Percentiles rank a stretch among this genome's conserved stretches.
phyloP scores from a whole-genome alignment of 306 rosid species.

The Inga leiocalycina region DNA sequence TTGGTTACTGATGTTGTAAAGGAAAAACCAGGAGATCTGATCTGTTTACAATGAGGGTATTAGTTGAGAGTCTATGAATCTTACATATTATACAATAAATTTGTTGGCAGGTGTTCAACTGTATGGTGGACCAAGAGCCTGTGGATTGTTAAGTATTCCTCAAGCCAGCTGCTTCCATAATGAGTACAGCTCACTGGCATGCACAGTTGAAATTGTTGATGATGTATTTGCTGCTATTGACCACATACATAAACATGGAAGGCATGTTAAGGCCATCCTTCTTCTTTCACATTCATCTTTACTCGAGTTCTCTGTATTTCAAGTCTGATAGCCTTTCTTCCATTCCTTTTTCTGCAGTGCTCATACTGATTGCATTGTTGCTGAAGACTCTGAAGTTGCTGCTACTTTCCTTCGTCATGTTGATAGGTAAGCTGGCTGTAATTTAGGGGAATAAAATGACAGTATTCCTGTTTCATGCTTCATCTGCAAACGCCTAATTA shows the following conservation, averaged over 20 bases:
- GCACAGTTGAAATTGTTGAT: constrained; percentile 83
- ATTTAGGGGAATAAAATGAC: not conserved
- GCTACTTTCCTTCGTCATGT: constrained; percentile 67
- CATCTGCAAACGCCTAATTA: not conserved
- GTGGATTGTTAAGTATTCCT: constrained; percentile 51
- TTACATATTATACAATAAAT: constrained; percentile 4
- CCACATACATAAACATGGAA: constrained; percentile 77
- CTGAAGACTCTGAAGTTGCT: constrained; percentile 74
- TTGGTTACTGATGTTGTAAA: no score
- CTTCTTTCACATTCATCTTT: constrained; percentile 3
- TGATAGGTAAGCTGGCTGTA: constrained; percentile 56
- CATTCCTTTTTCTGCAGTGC: constrained; percentile 50
- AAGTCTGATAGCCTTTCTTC: constrained; percentile 14
- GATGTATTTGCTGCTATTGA: constrained; percentile 76
- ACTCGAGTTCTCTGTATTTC: not conserved
- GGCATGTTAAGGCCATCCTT: constrained; percentile 42
- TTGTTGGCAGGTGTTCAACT: constrained; percentile 67
- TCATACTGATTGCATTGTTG: constrained; percentile 79
- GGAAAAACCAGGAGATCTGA: not conserved
- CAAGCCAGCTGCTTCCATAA: constrained; percentile 63
- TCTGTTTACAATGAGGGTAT: not conserved
- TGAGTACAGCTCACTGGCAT: constrained; percentile 78
- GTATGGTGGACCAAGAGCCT: constrained; percentile 80
- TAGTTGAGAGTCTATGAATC: not conserved
- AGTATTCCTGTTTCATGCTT: not conserved